Percentiles rank a stretch among this genome's conserved stretches.
These are phyloP conservation scores for Populus hybrid DNA, from an alignment of 441 rosid species.

Conservation along the genomic window DNA sequence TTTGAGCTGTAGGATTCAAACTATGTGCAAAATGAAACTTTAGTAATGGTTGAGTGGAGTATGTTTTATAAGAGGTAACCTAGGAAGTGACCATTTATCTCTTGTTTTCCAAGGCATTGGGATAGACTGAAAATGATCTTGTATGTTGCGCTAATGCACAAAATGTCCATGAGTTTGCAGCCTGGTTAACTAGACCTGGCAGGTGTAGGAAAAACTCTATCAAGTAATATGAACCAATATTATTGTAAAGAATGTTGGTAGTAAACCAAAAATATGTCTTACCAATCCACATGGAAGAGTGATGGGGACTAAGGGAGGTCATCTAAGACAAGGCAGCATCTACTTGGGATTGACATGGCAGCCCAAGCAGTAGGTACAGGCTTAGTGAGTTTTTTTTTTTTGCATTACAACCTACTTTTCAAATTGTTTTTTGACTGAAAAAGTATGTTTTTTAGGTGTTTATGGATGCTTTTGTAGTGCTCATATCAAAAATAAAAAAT, in stretches of 20 bases:
- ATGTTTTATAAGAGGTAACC: too few relatives aligned
- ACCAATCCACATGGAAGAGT: neutral
- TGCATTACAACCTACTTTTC: too few relatives aligned
- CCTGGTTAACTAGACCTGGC: neutral
- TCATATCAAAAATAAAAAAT: too few relatives aligned
- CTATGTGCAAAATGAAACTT: neutral
- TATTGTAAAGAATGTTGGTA: neutral
- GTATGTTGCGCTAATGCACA: neutral
- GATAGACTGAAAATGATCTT: neutral
- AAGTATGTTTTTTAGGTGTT: too few relatives aligned
- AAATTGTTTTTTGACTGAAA: too few relatives aligned
- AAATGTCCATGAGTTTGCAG: neutral
- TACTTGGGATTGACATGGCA: too few relatives aligned
- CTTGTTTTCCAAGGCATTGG: neutral
- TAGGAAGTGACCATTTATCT: too few relatives aligned
- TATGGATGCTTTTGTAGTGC: too few relatives aligned
- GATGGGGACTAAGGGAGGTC: neutral
- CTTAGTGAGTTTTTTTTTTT: too few relatives aligned
- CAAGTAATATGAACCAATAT: neutral
- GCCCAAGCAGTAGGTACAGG: too few relatives aligned
- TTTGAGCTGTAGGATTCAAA: neutral
- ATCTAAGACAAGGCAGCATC: neutral
- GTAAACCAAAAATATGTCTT: neutral
- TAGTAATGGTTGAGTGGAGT: too few relatives aligned
- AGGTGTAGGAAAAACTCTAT: neutral